Conservation (phyloP, 805 yeast genomes). For the Saccharomycopsis microspora region DNA sequence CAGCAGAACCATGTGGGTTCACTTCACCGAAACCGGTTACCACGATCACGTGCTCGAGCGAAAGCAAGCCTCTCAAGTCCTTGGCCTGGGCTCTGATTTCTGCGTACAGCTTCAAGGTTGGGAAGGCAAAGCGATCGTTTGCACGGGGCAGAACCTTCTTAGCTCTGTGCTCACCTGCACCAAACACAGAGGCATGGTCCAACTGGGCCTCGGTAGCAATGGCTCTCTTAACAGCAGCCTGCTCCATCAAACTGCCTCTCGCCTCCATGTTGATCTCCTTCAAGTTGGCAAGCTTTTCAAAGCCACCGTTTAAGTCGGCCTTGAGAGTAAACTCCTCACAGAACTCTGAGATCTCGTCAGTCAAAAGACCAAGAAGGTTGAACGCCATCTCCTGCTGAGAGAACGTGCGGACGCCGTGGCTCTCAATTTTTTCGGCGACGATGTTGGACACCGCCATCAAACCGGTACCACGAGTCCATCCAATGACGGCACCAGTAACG, state of each 20-base stretch:
- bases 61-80: constrained; percentile 80
- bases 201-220: constrained; percentile 88
- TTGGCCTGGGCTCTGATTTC: constrained; percentile 54
- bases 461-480: constrained; percentile 99
- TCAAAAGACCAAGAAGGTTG: constrained; percentile 88
- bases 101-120: constrained; percentile 66
- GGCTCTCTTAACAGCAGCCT: constrained; percentile 89
- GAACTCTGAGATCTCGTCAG: constrained; percentile 71
- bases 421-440: constrained; percentile 95
- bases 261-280: constrained; percentile 75
- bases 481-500: constrained; percentile 95
- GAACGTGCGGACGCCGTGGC: constrained; percentile 93
- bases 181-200: constrained; percentile 43
- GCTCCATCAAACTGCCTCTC: constrained; percentile 57
- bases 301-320: constrained; percentile 99
- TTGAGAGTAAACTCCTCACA: constrained; percentile 91
- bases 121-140: constrained; percentile 90
- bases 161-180: constrained; percentile 20
- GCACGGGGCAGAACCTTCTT: constrained; percentile 75
- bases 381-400: constrained; percentile 99
- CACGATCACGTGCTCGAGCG: constrained; percentile 84
- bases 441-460: constrained; percentile 95
- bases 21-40: constrained; percentile 98
- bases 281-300: constrained; percentile 85
- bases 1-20: constrained; percentile 98